Percentiles rank a stretch among this genome's conserved stretches.
Evolutionary conservation across 495 filamentous ascomycete species (phyloP).

Genomic region (Neurospora sp.): DNA sequence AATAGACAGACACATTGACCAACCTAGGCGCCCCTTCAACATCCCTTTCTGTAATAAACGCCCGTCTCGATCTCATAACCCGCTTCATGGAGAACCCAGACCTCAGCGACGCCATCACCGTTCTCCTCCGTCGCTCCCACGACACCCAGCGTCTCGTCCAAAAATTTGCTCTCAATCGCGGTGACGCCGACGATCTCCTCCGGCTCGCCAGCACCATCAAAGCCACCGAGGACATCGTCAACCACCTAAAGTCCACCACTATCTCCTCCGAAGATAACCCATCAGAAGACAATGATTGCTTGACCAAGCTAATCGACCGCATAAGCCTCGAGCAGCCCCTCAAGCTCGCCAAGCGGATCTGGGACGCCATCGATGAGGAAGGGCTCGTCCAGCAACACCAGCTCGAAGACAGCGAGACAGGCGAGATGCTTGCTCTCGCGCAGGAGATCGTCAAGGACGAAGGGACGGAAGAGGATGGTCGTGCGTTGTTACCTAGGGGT

Average conservation of each 20-base stretch:
- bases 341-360: constrained; percentile 59
- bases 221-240: constrained; percentile 60
- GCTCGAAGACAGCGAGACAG: constrained; percentile 60
- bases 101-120: constrained; percentile 55
- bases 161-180: constrained; percentile 82
- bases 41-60: constrained; percentile 66
- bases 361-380: constrained; percentile 84
- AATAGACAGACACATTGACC: constrained; percentile 5
- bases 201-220: constrained; percentile 71
- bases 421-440: constrained; percentile 56
- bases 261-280: not conserved
- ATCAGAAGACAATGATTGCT: constrained; percentile 18
- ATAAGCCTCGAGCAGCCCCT: constrained; percentile 60
- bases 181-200: constrained; percentile 90
- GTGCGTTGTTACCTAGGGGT: constrained; percentile 31
- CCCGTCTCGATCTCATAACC: constrained; percentile 72
- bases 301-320: constrained; percentile 47
- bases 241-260: constrained; percentile 22
- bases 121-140: constrained; percentile 63
- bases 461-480: constrained; percentile 24
- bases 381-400: constrained; percentile 70
- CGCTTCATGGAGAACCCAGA: constrained; percentile 52
- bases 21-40: constrained; percentile 66
- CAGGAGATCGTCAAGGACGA: constrained; percentile 55
- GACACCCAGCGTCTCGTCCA: constrained; percentile 87